Evolutionary conservation across 2,329 filamentous ascomycete species (phyloP).

Genomic region (Delphinella strobiligena): DNA sequence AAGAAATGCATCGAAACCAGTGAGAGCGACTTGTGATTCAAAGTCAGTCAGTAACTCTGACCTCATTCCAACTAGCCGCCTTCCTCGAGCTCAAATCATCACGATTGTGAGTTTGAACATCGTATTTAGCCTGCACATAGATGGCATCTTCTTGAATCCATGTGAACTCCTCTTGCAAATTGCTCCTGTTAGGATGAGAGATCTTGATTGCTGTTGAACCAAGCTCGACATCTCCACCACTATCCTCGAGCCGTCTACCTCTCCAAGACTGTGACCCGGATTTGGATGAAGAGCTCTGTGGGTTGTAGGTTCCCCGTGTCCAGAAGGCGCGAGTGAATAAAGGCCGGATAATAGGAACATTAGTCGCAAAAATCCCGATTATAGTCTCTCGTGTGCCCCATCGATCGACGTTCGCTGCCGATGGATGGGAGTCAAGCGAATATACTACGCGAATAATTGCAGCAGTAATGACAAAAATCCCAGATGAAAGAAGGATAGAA

Average conservation of each 20-base stretch:
- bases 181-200: not conserved
- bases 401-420: slow-evolving; percentile 23
- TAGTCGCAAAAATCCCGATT: slow-evolving; percentile 25
- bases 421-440: slow-evolving; percentile 18
- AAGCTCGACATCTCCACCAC: not conserved
- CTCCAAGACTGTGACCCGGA: not conserved
- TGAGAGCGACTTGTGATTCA: no score
- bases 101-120: not conserved
- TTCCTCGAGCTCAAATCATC: not conserved
- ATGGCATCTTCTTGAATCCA: not conserved
- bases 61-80: not conserved
- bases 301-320: slow-evolving; percentile 4
- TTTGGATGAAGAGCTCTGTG: not conserved
- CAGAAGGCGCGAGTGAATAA: slow-evolving; percentile 20
- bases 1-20: no score
- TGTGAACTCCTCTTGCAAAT: not conserved
- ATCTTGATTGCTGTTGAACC: not conserved
- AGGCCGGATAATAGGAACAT: slow-evolving; percentile 22
- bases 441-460: slow-evolving; percentile 23
- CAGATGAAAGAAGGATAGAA: slow-evolving; percentile 22
- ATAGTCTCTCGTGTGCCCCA: slow-evolving; percentile 27
- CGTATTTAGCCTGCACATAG: not conserved
- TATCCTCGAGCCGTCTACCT: not conserved
- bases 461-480: slow-evolving; percentile 24
- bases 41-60: no score